Base-by-base conservation (phyloP, 495 filamentous ascomycete genomes). In the Lasiosphaeria ovina region DNA sequence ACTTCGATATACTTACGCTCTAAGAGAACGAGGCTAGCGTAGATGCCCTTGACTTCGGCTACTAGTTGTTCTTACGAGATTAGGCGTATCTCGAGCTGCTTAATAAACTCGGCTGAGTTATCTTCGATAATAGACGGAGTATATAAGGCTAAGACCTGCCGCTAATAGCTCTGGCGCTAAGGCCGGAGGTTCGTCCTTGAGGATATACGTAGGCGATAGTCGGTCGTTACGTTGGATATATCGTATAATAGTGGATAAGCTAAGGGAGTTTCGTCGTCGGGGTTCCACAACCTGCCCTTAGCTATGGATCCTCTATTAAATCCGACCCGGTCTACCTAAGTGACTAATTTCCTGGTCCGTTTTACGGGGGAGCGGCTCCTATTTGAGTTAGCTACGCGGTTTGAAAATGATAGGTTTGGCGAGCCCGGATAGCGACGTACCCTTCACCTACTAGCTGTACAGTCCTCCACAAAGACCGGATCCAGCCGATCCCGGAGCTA, bases 1-100 rank as follows among this genome's bases (percentile, higher is more conserved):
- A 89, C 82, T 38, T 90, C 85, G 7, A 89, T 87, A 64, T 88
- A 92, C 66, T 90, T 92, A 44, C 83, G 83, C 69, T 95, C 91
- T 0, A 92, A 87, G 84, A 90, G 89, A 3, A 88, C 82, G 2
- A 95, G 74, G 0, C 88, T 89, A 0, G 83, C 83, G 73, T 93
- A 93, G 35, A 93, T 94, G 0, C 77, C 84, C 62, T 90, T 89
- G 7, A 89, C 84, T 64, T 92, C 86, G 3, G 79, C 77, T 16
- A 86, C 81, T 3, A 93, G 77, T 68, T 92, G 87, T 9, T 90
- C 88, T 62, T 90, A 84, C n/a, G 85, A 86, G 31, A 92, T 90
- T 9, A 85, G 80, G 48, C 86, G 73, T 12, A 86, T 87, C 52
- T 88, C 83, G 16, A 81, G 84, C 61, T 89, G 85, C 60, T 65